These are phyloP conservation scores for Scedosporium dehoogii DNA, from an alignment of 2,329 filamentous ascomycete genomes.

Conservation along the genomic window DNA sequence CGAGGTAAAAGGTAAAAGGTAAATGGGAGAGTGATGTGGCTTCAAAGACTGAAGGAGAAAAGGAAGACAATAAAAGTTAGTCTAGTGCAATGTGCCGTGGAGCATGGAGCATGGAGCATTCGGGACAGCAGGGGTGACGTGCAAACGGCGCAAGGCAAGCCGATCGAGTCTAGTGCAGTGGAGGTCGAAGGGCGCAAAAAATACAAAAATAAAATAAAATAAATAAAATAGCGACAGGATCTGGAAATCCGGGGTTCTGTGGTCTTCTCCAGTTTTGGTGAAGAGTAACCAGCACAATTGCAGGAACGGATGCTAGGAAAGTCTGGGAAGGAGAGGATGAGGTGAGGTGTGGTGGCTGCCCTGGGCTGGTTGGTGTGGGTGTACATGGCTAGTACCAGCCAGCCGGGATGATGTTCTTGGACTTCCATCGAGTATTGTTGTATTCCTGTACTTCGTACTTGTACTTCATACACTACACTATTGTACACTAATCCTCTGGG, in stretches of 20 bases:
- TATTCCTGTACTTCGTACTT: no score
- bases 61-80: not conserved
- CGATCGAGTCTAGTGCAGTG: not conserved
- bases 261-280: slow-evolving; percentile 4
- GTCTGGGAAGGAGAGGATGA: not conserved
- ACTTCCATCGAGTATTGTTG: not conserved
- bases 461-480: no score
- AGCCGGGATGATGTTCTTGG: not conserved
- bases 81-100: not conserved
- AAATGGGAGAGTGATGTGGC: not conserved
- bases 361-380: not conserved
- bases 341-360: not conserved
- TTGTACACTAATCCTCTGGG: not conserved
- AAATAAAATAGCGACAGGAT: not conserved
- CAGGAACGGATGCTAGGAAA: no score
- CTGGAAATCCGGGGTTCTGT: not conserved
- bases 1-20: slow-evolving; percentile 1
- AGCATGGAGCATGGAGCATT: not conserved
- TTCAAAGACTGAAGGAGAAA: not conserved
- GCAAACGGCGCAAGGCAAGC: not conserved
- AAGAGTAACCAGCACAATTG: slow-evolving; percentile 2
- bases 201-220: not conserved
- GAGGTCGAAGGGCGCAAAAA: not conserved
- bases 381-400: not conserved
- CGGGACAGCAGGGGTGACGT: not conserved